phyloP scores from a whole-genome alignment of 2,329 filamentous ascomycete species.

The Ophiosphaerella herpotricha region DNA sequence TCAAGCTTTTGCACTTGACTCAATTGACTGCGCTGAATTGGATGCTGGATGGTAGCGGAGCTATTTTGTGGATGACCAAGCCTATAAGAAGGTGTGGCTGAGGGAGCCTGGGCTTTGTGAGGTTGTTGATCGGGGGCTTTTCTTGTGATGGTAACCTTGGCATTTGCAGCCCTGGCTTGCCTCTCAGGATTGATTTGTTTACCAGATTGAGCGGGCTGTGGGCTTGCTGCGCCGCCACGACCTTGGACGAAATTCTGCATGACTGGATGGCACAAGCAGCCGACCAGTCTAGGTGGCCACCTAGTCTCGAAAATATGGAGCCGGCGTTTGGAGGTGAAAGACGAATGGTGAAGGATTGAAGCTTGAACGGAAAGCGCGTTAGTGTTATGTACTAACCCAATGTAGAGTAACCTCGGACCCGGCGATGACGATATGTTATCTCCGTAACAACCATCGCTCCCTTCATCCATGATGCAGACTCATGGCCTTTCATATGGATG shows the following conservation, averaged over 20 bases:
- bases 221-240: conserved; percentile 19
- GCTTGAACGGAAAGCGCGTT: conserved; percentile 33
- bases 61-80: conserved; percentile 15
- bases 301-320: background rate
- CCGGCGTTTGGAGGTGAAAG: conserved; percentile 3
- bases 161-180: conserved; percentile 25
- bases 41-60: conserved; percentile 15
- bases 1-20: conserved; percentile 21
- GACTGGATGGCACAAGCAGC: background rate
- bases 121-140: conserved; percentile 14
- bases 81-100: conserved; percentile 9
- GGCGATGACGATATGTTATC: conserved; percentile 38
- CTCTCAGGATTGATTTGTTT: conserved; percentile 16
- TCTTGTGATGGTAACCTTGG: conserved; percentile 21
- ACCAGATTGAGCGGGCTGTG: conserved; percentile 10
- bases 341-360: conserved; percentile 18
- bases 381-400: conserved; percentile 22
- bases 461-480: conserved; percentile 11
- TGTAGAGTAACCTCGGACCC: conserved; percentile 11
- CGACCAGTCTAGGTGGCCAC: too few relatives aligned
- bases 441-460: conserved; percentile 23
- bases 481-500: background rate
- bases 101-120: conserved; percentile 9
- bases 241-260: conserved; percentile 28
- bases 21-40: conserved; percentile 15